Evolutionary conservation across 1,284 basidiomycete species (phyloP), one percentile per base, ranked within the genome.

Genomic region (Trichosporon ovoides): DNA sequence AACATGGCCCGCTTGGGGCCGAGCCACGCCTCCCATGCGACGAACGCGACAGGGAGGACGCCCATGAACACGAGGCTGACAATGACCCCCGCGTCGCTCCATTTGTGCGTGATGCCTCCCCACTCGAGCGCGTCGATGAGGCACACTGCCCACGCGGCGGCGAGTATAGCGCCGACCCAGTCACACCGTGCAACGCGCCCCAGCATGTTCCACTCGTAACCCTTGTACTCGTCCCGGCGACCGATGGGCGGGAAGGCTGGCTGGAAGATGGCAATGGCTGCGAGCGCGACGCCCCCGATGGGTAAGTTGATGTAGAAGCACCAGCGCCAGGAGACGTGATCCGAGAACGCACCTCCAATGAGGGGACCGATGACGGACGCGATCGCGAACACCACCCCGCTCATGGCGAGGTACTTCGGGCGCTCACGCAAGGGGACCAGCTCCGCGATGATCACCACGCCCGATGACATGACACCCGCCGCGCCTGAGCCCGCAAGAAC

Each of bases 401-500:
- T 67, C 36, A 71, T 43, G 22, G 67, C 72, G 37, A 73, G 64
- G 56, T 72, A 72, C 37, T 72, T 53, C 16, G 70, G 68, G 46
- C 75, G 65, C 40, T 68, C 64, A 38, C 72, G 70, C 46, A 78
- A 56, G 1, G 72, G 62, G 0, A 71, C 73, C 38, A 77, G 60
- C 60, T 77, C 75, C 12, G 71, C 67, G 12, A 73, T 62, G 55
- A 79, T 71, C 58, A 78, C 69, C 64, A 78, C 72, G 28, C 63
- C 73, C 0, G 73, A 66, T 7, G 71, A 70, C 64, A 81, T 80
- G 62, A 83, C 79, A 6, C 81, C 81, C 0, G 79, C 78, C 0
- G 80, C 81, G 10, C 81, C 81, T 3, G 79, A 66, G 34, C 81
- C 81, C 0, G 80, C 77, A 38, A 83, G 63, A 0, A 80, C 81